These are phyloP conservation scores for cucumber (Cucumis sativus) DNA, from an alignment of 306 rosid genomes.

Conservation along the genomic window Cucumber_9930_V3 NC_026655.2:9845501-9846000, in stretches of 20 bases:
- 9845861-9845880: background rate
- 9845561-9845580: background rate
- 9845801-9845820: background rate
- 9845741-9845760: no score
- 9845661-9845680: background rate
- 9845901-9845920: background rate
- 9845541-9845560: background rate
- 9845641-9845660: background rate
- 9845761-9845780: background rate
- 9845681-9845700: background rate
- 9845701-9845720: background rate
- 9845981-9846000: background rate
- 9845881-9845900: background rate
- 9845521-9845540: background rate
- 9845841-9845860: background rate
- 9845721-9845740: background rate
- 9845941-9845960: background rate
- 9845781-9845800: background rate
- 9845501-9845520: background rate
- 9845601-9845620: background rate
- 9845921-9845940: background rate
- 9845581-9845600: no score
- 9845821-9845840: background rate
- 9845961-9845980: background rate
- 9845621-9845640: background rate